A percentile compares a stretch with the other conserved stretches of the same genome.
These are phyloP conservation scores for Apiosordaria backusii DNA, from an alignment of 495 filamentous ascomycete genomes.

Conservation along the genomic window DNA sequence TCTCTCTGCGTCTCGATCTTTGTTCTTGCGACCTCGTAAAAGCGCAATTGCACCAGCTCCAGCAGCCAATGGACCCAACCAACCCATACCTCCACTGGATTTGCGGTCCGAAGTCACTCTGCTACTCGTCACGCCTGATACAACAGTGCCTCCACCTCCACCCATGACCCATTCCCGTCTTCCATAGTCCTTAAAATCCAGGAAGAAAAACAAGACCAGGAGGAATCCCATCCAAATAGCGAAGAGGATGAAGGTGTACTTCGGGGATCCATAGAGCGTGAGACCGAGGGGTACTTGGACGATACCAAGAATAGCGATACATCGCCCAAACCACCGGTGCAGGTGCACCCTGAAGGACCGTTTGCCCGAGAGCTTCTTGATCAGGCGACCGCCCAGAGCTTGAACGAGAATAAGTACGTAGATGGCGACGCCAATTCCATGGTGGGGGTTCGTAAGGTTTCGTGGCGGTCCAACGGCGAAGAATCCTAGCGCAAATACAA, in stretches of 20 bases:
- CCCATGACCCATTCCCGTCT: conserved; percentile 36
- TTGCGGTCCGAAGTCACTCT: conserved; percentile 19
- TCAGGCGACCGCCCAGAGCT: conserved; percentile 68
- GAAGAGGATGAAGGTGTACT: conserved; percentile 78
- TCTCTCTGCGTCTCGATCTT: conserved; percentile 33
- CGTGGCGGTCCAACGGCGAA: conserved; percentile 73
- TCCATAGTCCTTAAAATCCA: conserved; percentile 61
- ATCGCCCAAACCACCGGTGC: conserved; percentile 84
- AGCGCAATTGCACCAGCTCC: conserved; percentile 61
- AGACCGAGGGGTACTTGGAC: conserved; percentile 86
- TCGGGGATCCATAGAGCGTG: conserved; percentile 88
- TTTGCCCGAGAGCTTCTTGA: conserved; percentile 55
- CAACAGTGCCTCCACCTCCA: conserved; percentile 31
- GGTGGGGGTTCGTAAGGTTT: conserved; percentile 88
- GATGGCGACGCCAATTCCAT: conserved; percentile 87
- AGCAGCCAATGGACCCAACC: conserved; percentile 50
- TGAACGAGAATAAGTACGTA: conserved; percentile 83
- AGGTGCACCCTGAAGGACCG: conserved; percentile 70
- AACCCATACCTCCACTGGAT: conserved; percentile 46
- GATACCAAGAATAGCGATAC: conserved; percentile 72
- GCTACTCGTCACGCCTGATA: conserved; percentile 10
- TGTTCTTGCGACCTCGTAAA: conserved; percentile 42
- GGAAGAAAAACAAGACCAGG: conserved; percentile 65
- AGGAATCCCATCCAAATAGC: conserved; percentile 67
- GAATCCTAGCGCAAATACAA: conserved; percentile 71